Percentiles rank a stretch among this genome's conserved stretches.
These are phyloP conservation scores for Penicillium sp. DNA, from an alignment of 2,329 filamentous ascomycete genomes.

Conservation along the genomic window DNA sequence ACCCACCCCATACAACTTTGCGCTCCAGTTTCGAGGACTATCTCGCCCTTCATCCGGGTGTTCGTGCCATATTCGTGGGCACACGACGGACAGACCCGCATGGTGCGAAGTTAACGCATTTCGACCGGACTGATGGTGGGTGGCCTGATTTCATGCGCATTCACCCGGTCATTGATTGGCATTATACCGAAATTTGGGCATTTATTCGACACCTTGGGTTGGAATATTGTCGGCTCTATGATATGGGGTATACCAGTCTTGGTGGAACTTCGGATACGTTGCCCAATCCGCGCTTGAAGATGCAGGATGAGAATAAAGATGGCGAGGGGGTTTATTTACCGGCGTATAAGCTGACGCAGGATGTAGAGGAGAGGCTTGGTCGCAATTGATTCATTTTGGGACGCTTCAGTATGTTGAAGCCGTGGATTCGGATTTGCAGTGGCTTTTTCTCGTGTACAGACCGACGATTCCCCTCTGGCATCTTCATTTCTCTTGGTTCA, in stretches of 20 bases:
- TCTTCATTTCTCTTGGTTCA: not conserved
- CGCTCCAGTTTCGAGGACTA: constrained; percentile 77
- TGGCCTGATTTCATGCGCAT: constrained; percentile 94
- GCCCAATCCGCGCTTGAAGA: constrained; percentile 74
- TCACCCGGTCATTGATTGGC: constrained; percentile 97
- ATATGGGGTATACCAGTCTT: constrained; percentile 86
- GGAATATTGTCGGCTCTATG: constrained; percentile 84
- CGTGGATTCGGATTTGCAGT: not conserved
- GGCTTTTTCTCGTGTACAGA: constrained; percentile 10
- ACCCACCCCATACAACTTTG: constrained; percentile 60
- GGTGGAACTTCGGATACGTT: constrained; percentile 86
- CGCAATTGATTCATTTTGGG: constrained; percentile 52
- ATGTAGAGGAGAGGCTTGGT: constrained; percentile 76
- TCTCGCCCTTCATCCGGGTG: constrained; percentile 50
- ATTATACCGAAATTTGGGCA: constrained; percentile 91
- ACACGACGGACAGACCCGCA: constrained; percentile 92
- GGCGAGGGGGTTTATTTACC: constrained; percentile 25
- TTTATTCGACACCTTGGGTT: constrained; percentile 73
- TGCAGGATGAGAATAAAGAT: constrained; percentile 16
- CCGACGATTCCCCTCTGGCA: constrained; percentile 1
- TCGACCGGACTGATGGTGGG: constrained; percentile 81
- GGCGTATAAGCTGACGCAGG: constrained; percentile 47
- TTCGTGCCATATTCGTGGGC: constrained; percentile 82
- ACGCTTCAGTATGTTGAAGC: not conserved
- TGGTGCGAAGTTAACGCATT: constrained; percentile 73